Base-by-base conservation (phyloP, 2,329 filamentous ascomycete species). In the Huntiella omanensis region DNA sequence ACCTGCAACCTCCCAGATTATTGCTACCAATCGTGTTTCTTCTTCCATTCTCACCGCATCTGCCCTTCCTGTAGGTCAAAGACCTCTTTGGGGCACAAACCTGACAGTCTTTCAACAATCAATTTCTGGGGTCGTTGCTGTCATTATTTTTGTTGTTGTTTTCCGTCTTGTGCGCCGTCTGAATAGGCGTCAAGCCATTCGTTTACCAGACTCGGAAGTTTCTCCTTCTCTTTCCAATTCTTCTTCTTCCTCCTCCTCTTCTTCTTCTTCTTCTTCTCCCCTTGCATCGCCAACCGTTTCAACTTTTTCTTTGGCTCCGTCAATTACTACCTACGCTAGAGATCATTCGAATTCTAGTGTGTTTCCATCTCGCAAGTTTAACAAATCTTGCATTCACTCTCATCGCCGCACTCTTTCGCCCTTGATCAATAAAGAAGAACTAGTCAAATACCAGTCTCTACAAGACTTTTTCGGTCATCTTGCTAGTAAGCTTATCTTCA, bases 251-350 rank as follows among this genome's bases (percentile, higher is more conserved):
- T 33, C 33, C 38, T 28, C 33, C 12, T 45, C 33, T 38, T 45
- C 43, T 32, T 38, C 35, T 45, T 33, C 42, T 36, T 16, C 15
- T 28, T 28, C 43, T 45, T 37, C n/a, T 37, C 22, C 15, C 16
- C 4, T 13, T 33, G 11, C 35, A 15, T 39, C 35, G 3, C 19
- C 43, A 12, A 13, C 19, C 17, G 8, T 35, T 40, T 39, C 35
- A 6, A 19, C 17, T 17, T 37, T 28, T 12, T 13, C 17, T 37
- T 33, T 28, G 7, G 28, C 35, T 19, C 35, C 47, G 2, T 41
- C 47, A 28, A 41, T 49, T 35, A 45, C 37, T 1, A 45, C 47
- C n/a, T 49, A 49, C 33, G 41, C 47, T 10, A 43, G 41, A 32
- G 38, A 49, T n/a, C 11, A 46, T 12, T 43, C 43, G 3, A 12